These are phyloP conservation scores for Violaceomyces palustris DNA, from an alignment of 1,284 basidiomycete genomes.

Conservation along the genomic window DNA sequence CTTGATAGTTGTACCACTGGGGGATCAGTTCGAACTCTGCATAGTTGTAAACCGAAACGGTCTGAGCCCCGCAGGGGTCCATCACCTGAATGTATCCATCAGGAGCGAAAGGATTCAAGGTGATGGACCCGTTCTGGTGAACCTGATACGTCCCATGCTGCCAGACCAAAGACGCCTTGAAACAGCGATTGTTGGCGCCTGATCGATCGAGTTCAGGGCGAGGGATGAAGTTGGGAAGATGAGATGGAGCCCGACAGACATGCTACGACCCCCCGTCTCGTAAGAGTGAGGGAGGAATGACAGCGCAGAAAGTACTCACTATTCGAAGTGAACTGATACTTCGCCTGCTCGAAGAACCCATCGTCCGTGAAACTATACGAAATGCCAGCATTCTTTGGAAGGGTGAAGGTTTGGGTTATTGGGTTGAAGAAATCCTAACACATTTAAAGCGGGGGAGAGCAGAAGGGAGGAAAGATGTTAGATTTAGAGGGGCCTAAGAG, in stretches of 20 bases:
- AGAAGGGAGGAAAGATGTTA: too few species aligned
- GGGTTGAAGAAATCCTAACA: constrained; percentile 48
- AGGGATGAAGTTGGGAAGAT: too few species aligned
- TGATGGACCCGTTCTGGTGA: constrained; percentile 40
- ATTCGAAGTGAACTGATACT: constrained; percentile 39
- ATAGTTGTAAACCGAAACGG: constrained; percentile 30
- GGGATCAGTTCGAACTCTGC: constrained; percentile 37
- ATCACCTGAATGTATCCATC: constrained; percentile 46
- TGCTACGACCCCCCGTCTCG: too few species aligned
- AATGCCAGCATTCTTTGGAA: constrained; percentile 38
- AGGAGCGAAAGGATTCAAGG: constrained; percentile 29
- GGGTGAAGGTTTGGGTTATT: constrained; percentile 37
- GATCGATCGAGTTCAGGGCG: neutral
- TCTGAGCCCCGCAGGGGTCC: constrained; percentile 37
- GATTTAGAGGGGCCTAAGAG: too few species aligned
- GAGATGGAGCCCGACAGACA: too few species aligned
- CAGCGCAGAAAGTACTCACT: constrained; percentile 5
- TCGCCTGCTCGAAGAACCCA: constrained; percentile 42
- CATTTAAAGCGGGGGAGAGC: too few species aligned
- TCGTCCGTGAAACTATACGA: constrained; percentile 49
- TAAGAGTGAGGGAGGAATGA: too few species aligned
- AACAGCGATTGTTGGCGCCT: constrained; percentile 39
- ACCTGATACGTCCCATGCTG: constrained; percentile 47
- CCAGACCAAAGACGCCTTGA: constrained; percentile 47
- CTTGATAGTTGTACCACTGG: constrained; percentile 37